These are phyloP conservation scores for Chlorella variabilis DNA, from an alignment of 163 green algal genomes.

Conservation along the genomic window DNA sequence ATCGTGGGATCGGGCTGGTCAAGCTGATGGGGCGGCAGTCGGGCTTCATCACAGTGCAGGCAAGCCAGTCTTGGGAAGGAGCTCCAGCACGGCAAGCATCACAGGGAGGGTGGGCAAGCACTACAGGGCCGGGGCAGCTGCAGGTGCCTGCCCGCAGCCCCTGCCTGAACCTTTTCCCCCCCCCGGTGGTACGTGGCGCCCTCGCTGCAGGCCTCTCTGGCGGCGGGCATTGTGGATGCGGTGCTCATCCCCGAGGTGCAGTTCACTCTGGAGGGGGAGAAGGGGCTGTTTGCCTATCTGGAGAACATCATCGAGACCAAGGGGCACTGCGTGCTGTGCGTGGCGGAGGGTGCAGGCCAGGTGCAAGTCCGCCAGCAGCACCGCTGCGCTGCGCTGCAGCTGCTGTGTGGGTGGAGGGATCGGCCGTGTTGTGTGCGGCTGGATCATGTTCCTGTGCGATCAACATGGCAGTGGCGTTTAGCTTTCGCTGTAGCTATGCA, in stretches of 20 bases:
- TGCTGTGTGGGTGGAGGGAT: not conserved
- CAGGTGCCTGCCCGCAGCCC: too few species aligned
- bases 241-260: conserved; percentile 95
- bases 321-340: conserved; percentile 91
- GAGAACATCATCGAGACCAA: conserved; percentile 76
- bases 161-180: too few species aligned
- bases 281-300: conserved; percentile 87
- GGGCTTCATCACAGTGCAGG: conserved; percentile 95
- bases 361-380: conserved; percentile 26
- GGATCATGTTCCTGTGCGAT: too few species aligned
- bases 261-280: conserved; percentile 83
- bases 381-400: not conserved
- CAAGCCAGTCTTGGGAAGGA: too few species aligned
- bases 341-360: conserved; percentile 95
- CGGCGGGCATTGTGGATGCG: conserved; percentile 91
- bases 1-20: conserved; percentile 90
- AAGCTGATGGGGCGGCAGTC: conserved; percentile 96
- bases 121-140: too few species aligned
- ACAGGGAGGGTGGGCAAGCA: too few species aligned
- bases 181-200: too few species aligned
- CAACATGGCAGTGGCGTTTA: too few species aligned
- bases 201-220: conserved; percentile 63
- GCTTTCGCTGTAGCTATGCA: too few species aligned
- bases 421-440: not conserved
- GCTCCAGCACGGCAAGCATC: too few species aligned